Evolutionary conservation across 2,329 filamentous ascomycete genomes (phyloP), one percentile per base, ranked within the genome.

Genomic region (Fusarium annulatum): DNA sequence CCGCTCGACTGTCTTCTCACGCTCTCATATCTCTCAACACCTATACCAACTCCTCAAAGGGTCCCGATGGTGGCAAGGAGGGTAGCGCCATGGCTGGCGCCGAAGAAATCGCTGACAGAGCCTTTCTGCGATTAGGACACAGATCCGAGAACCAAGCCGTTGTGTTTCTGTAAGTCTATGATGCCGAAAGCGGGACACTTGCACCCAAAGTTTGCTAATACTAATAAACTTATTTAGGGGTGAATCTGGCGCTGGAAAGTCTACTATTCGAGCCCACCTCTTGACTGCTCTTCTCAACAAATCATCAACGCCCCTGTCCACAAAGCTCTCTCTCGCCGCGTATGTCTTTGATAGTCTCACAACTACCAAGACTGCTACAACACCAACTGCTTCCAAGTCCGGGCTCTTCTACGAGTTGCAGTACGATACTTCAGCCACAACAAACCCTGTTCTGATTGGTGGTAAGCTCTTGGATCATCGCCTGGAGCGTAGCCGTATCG

Each of bases 321-420:
- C 92, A 75, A 99, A 98, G 83, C 88, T 98, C 26, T 98, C 96
- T 6, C 92, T 97, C 56, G 96, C 96, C 28, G 93, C 96, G 48
- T 99, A 98, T 81, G 90, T 98, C 68, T 99, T 99, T 81, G 96
- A 99, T 80, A 93, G 94, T 5, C 88, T 99, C 67, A 99, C 96
- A 9, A 98, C 96, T 3, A 99, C 96, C 33, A 99, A 99, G 85
- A 97, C 96, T 4, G 92, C 95, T 39, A 98, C 96, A 3, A 98
- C 96, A 0, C 95, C 95, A 3, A 97, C 94, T 4, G 96, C 96
- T 34, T 98, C 96, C 57, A 98, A 98, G 82, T 93, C 96, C 16
- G 96, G 96, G 71, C 88, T 99, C 21, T 97, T 97, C 81, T 96
- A 96, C 81, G 96, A 99, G 82, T 88, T 99, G 46, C 96, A 99